Evolutionary conservation across 106 monocot genomes (phyloP).

Genomic region (Acanthochlamys bracteata): DNA sequence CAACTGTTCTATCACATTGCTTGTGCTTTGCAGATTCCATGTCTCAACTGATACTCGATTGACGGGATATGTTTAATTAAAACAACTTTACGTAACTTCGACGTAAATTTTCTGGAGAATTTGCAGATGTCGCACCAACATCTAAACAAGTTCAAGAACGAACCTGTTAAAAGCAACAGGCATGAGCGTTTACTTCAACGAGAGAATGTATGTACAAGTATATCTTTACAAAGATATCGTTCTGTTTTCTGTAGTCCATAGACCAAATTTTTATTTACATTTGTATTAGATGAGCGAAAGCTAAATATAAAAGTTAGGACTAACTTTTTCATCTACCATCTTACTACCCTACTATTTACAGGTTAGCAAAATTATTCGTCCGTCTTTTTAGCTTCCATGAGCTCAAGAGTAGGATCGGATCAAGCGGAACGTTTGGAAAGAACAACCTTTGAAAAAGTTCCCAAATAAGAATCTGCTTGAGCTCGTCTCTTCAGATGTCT

Average conservation of each 20-base stretch:
- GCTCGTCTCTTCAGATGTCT: slow-evolving; percentile 9
- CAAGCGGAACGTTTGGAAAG: slow-evolving; percentile 31
- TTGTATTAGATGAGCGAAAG: neutral
- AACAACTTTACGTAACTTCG: too few species aligned
- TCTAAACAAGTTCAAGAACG: too few species aligned
- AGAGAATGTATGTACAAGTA: neutral
- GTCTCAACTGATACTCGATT: too few species aligned
- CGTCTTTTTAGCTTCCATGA: neutral
- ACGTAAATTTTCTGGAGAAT: too few species aligned
- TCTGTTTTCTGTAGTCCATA: neutral
- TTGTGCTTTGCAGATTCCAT: too few species aligned
- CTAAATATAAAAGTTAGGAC: neutral
- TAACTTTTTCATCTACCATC: neutral
- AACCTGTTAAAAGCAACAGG: too few species aligned
- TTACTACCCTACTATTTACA: neutral
- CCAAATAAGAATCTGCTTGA: slow-evolving; percentile 19
- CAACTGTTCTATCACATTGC: too few species aligned
- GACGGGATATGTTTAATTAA: too few species aligned
- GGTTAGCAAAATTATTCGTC: neutral
- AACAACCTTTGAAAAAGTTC: slow-evolving; percentile 32
- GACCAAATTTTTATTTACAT: neutral
- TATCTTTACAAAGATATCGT: neutral
- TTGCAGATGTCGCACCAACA: too few species aligned
- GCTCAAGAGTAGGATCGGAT: slow-evolving; percentile 34
- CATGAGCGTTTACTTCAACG: too few species aligned